Evolutionary conservation across 108 stramenopile species (phyloP).

Genomic region (Poteriospumella lacustris): DNA sequence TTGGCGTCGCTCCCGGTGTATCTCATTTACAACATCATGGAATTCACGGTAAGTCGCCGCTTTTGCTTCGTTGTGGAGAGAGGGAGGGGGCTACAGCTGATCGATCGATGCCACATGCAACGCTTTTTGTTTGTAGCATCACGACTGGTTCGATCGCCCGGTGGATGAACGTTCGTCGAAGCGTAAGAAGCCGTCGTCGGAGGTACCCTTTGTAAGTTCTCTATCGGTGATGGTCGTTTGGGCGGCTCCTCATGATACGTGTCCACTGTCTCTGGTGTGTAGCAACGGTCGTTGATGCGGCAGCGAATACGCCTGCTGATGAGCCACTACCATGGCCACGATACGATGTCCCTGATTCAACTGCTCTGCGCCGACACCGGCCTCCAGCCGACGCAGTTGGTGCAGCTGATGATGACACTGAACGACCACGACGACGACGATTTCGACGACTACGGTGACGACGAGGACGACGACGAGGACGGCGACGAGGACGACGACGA

Average conservation of each 20-base stretch:
- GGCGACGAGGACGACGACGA: slow-evolving; percentile 31
- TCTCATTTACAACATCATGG: slow-evolving; percentile 11
- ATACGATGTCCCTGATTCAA: no score
- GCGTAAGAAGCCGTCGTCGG: background rate
- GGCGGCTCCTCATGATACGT: background rate
- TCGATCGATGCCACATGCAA: background rate
- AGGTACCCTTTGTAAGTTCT: background rate
- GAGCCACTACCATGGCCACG: no score
- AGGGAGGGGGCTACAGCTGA: no score
- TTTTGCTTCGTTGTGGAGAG: no score
- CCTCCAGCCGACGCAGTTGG: slow-evolving; percentile 14
- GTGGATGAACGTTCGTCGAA: background rate
- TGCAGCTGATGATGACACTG: background rate
- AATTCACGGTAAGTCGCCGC: slow-evolving; percentile 26
- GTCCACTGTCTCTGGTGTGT: no score
- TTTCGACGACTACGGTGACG: slow-evolving; percentile 25
- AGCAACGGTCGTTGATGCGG: no score
- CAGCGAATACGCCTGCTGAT: no score
- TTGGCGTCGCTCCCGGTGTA: background rate
- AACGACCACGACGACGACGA: slow-evolving; percentile 16
- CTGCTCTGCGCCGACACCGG: no score
- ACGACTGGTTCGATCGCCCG: slow-evolving; percentile 3
- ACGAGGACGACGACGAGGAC: slow-evolving; percentile 31
- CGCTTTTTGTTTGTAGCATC: slow-evolving; percentile 1
- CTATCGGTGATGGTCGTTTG: background rate